A percentile compares a stretch with the other conserved stretches of the same genome.
phyloP scores from a whole-genome alignment of 1,284 basidiomycete species.

The Coniferiporia sulphurascens region DNA sequence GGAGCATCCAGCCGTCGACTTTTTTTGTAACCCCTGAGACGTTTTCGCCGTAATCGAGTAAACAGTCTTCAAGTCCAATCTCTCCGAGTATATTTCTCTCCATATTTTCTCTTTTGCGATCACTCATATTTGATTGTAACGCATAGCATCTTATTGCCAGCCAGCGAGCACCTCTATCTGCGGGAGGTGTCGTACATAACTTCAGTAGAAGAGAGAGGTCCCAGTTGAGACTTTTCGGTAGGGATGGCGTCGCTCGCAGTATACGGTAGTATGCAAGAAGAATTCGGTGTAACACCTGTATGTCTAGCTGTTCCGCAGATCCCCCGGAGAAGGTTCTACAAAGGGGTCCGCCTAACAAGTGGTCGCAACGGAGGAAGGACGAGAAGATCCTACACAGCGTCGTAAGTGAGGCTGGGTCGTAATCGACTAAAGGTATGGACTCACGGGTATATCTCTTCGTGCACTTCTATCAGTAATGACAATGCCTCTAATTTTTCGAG shows the following conservation, averaged over 20 bases:
- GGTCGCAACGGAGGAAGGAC: slow-evolving; percentile 44
- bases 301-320: slow-evolving; percentile 33
- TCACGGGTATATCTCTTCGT: slow-evolving; percentile 74
- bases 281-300: slow-evolving; percentile 51
- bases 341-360: slow-evolving; percentile 53
- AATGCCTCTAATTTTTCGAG: slow-evolving; percentile 58
- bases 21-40: slow-evolving; percentile 37
- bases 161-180: slow-evolving; percentile 60
- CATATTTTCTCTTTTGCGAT: slow-evolving; percentile 62
- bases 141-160: slow-evolving; percentile 77
- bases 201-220: slow-evolving; percentile 52
- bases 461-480: slow-evolving; percentile 56
- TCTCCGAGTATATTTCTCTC: slow-evolving; percentile 61
- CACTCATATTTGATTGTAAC: slow-evolving; percentile 71
- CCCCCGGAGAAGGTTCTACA: slow-evolving; percentile 33
- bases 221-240: slow-evolving; percentile 65
- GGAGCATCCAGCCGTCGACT: slow-evolving; percentile 78
- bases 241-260: slow-evolving; percentile 62
- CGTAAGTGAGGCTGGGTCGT: not conserved
- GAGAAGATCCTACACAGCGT: slow-evolving; percentile 11
- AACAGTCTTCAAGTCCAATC: slow-evolving; percentile 50
- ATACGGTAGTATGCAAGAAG: slow-evolving; percentile 81
- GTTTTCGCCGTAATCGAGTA: slow-evolving; percentile 44
- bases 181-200: slow-evolving; percentile 51
- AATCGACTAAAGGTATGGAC: slow-evolving; percentile 27